phyloP scores from a whole-genome alignment of 163 green algal genomes.

The Scenedesmus sp. region DNA sequence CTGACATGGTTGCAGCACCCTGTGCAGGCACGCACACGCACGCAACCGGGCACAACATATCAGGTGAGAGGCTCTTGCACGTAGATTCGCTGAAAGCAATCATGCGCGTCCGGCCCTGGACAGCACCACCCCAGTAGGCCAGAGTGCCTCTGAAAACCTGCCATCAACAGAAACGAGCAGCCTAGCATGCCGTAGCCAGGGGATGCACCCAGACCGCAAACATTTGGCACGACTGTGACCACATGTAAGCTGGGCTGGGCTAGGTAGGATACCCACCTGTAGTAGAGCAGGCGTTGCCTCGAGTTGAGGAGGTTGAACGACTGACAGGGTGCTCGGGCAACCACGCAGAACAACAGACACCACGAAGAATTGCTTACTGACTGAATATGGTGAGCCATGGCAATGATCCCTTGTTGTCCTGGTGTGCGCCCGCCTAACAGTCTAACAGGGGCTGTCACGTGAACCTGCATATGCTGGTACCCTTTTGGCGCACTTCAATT shows the following conservation, averaged over 20 bases:
- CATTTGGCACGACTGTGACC: not conserved
- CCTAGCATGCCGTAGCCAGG: not conserved
- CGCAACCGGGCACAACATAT: not conserved
- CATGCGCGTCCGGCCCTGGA: not conserved
- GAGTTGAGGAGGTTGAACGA: not conserved
- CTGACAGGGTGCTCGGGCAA: not conserved
- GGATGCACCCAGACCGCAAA: not conserved
- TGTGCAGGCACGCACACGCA: not conserved
- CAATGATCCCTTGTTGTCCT: not conserved
- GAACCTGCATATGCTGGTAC: not conserved
- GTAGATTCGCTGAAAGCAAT: not conserved
- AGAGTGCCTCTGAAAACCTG: not conserved
- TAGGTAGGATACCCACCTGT: not conserved
- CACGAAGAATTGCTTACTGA: not conserved
- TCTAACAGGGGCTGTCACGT: too few relatives aligned
- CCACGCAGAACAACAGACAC: not conserved
- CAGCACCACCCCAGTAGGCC: constrained; percentile 8
- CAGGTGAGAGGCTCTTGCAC: not conserved
- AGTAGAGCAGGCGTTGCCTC: not conserved
- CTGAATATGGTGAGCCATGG: not conserved
- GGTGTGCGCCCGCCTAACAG: constrained; percentile 4
- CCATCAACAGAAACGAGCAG: not conserved
- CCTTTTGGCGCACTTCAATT: not conserved
- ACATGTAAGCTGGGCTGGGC: not conserved
- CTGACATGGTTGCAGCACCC: constrained; percentile 26